Evolutionary conservation across 2,329 filamentous ascomycete genomes (phyloP), one percentile per base, ranked within the genome.

Genomic region (Diaporthe eres): DNA sequence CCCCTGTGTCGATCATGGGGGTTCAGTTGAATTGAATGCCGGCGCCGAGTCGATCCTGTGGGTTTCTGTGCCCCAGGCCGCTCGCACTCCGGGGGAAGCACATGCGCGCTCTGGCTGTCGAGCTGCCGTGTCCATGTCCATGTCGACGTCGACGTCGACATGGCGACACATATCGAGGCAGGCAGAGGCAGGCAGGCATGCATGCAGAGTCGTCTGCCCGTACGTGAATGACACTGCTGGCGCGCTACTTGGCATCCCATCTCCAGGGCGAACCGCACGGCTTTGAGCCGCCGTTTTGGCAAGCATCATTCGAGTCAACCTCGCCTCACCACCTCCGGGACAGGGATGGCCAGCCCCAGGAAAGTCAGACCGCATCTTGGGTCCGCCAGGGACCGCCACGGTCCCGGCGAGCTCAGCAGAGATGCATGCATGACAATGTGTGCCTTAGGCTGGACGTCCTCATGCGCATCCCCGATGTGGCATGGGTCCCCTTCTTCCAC

Each of bases 381-480:
- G 47, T 34, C 12, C 47, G 22, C 63, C 47, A 53, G 47, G 47
- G 47, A 39, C 31, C 28, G 6, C 63, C 63, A 53, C 47, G 65
- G 65, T 39, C 65, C 39, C 65, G 47, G 39, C 47, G 65, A 53
- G 47, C 65, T 68, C 65, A 53, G 31, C 47, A 68, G 47, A 53
- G 31, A 53, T 53, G 47, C 65, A 53, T 39, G 74, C 74, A 75
- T 75, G 60, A 72, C 28, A 22, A n/a, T 25, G n/a, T 44, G 51
- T 28, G 28, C 39, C 65, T 68, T 60, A 73, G 39, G 60, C 42
- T 67, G 19, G 51, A 37, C 2, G 51, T 53, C 65, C 60, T 75
- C 68, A 68, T 73, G 60, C 60, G 37, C 55, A 60, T 73, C 60
- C 57, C 61, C 15, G 51, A 49, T 31, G 17, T 34, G 37, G 12